These are phyloP conservation scores for Oemleria cerasiformis DNA, from an alignment of 306 rosid species.

Conservation along the genomic window DNA sequence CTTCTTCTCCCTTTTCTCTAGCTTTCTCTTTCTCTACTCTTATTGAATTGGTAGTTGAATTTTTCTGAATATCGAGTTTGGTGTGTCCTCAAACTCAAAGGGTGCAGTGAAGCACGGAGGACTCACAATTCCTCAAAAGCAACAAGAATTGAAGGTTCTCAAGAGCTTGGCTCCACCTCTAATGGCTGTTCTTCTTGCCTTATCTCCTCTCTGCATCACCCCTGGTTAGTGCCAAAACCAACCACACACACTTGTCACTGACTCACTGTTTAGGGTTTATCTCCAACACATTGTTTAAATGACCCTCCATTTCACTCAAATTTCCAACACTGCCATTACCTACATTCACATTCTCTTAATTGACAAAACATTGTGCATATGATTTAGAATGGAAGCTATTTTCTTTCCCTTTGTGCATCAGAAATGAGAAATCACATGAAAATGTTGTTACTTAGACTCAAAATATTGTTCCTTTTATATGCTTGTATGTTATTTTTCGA, in stretches of 20 bases:
- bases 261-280: background rate
- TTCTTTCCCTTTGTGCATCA: background rate
- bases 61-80: background rate
- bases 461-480: background rate
- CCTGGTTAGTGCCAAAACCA: constrained; percentile 36
- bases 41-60: background rate
- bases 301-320: background rate
- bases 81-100: constrained; percentile 18
- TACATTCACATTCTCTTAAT: background rate
- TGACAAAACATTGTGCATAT: background rate
- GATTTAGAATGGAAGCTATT: background rate
- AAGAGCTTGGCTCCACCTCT: constrained; percentile 55
- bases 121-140: constrained; percentile 24
- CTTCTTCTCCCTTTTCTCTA: background rate
- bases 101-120: constrained; percentile 30
- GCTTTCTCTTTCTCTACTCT: background rate
- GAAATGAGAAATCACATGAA: background rate
- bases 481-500: background rate
- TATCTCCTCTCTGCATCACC: constrained; percentile 50
- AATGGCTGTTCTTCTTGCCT: constrained; percentile 47
- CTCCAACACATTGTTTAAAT: background rate
- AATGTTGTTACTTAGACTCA: too few species aligned
- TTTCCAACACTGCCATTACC: background rate
- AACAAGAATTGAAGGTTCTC: constrained; percentile 25
- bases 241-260: constrained; percentile 6